Evolutionary conservation across 140 eudicot genomes (phyloP), one percentile per base, ranked within the genome.

Genomic region (Bidens hawaiensis): DNA sequence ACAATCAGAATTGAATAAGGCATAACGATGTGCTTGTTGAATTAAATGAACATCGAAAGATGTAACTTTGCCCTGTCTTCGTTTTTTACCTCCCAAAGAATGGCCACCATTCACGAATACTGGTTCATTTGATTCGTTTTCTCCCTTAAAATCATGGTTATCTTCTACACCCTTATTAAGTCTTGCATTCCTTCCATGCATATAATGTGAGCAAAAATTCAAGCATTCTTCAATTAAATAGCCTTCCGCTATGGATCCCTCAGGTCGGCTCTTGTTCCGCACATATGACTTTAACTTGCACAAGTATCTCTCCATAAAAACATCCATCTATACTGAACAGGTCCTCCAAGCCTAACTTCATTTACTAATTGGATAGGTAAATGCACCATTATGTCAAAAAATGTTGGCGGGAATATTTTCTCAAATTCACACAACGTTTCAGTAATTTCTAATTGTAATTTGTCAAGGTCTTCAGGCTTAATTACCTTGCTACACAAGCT

Each of bases 401-500:
- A n/a, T n/a, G n/a, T n/a, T n/a, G n/a, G n/a, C n/a, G n/a, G n/a
- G n/a, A n/a, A n/a, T n/a, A n/a, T n/a, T n/a, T n/a, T n/a, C n/a
- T n/a, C n/a, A n/a, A n/a, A n/a, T n/a, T n/a, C n/a, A n/a, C n/a
- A n/a, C n/a, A n/a, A n/a, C n/a, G n/a, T n/a, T n/a, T n/a, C n/a
- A n/a, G n/a, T n/a, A n/a, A n/a, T n/a, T n/a, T n/a, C n/a, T n/a
- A n/a, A 30, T 30, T 30, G 36, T 30, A 30, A 30, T 30, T 0
- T 30, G 36, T 30, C 64, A 53, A 53, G 46, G 2, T 54, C 64
- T 6, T 26, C 4, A 14, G 49, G 64, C 28, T 42, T 54, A n/a
- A 54, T 42, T 63, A 30, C 36, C 12, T 68, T 68, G 30, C 13
- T 50, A 5, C 41, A 64, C 5, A 64, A 47, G 26, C 46, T 23